phyloP scores from a whole-genome alignment of 805 yeast species.

The Suhomyces sp. region DNA sequence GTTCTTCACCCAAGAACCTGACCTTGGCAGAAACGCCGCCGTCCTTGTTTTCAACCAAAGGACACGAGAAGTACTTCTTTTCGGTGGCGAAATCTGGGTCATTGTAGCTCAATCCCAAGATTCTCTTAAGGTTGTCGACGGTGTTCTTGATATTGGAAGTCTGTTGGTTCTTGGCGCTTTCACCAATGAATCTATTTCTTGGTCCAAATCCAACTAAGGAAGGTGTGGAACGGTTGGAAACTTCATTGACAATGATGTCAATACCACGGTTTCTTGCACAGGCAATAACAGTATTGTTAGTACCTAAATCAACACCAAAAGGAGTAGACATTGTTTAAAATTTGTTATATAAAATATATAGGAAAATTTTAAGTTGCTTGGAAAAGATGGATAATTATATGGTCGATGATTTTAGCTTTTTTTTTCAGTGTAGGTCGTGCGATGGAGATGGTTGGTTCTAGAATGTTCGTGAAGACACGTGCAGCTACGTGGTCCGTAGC shows the following conservation, averaged over 20 bases:
- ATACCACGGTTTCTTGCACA: conserved; percentile 98
- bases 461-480: conserved; percentile 1
- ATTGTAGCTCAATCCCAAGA: conserved; percentile 69
- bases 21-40: conserved; percentile 86
- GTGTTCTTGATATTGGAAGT: conserved; percentile 96
- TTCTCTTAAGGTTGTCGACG: conserved; percentile 89
- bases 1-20: conserved; percentile 73
- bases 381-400: neutral
- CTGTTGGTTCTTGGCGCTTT: conserved; percentile 93
- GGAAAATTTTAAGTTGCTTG: neutral
- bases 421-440: conserved; percentile 4
- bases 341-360: neutral
- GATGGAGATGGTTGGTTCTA: neutral
- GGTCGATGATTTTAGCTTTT: conserved; percentile 1
- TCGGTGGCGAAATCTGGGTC: conserved; percentile 81
- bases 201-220: conserved; percentile 84
- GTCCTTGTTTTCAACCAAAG: conserved; percentile 63
- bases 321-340: conserved; percentile 73
- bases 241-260: conserved; percentile 97
- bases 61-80: conserved; percentile 68
- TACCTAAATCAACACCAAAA: conserved; percentile 98
- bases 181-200: conserved; percentile 91
- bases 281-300: conserved; percentile 88
- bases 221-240: conserved; percentile 96
- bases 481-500: neutral